Evolutionary conservation across 2,329 filamentous ascomycete species (phyloP).

Genomic region (Trichophyton mentagrophytes): DNA sequence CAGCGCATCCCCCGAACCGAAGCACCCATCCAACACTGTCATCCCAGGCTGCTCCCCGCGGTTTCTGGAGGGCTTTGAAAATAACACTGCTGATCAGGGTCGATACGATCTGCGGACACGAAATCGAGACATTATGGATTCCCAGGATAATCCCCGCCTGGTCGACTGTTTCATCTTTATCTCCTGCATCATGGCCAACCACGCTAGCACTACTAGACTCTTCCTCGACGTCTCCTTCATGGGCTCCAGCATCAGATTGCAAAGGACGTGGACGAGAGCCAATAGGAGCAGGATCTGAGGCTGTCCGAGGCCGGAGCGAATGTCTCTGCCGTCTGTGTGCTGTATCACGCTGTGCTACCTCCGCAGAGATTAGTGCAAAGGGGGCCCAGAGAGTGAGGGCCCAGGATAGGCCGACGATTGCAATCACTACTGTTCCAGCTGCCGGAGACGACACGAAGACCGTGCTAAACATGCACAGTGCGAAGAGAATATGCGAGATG

Average conservation of each 20-base stretch:
- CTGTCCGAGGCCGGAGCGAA: conserved; percentile 11
- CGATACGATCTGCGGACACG: conserved; percentile 80
- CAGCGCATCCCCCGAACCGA: conserved; percentile 67
- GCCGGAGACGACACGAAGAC: conserved; percentile 61
- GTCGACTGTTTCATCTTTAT: conserved; percentile 49
- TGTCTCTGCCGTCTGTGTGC: conserved; percentile 42
- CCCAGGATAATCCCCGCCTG: conserved; percentile 84
- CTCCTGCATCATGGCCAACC: conserved; percentile 17
- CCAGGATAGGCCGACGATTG: conserved; percentile 79
- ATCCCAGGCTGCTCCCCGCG: conserved; percentile 70
- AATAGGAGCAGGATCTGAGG: background rate
- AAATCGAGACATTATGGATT: conserved; percentile 91
- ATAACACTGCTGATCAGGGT: conserved; percentile 73
- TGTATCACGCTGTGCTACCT: conserved; percentile 73
- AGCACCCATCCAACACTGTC: conserved; percentile 78
- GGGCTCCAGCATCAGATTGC: conserved; percentile 2
- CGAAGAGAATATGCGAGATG: conserved; percentile 70
- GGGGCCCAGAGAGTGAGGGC: conserved; percentile 88
- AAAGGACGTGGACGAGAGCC: background rate
- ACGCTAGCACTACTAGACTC: conserved; percentile 19
- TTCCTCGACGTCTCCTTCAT: conserved; percentile 16
- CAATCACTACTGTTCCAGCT: conserved; percentile 64
- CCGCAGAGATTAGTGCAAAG: conserved; percentile 85
- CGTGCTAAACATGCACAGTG: conserved; percentile 67
- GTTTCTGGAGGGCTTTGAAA: conserved; percentile 78